Evolutionary conservation across 2,329 filamentous ascomycete genomes (phyloP).

Genomic region (Colletotrichum cordylinicola): DNA sequence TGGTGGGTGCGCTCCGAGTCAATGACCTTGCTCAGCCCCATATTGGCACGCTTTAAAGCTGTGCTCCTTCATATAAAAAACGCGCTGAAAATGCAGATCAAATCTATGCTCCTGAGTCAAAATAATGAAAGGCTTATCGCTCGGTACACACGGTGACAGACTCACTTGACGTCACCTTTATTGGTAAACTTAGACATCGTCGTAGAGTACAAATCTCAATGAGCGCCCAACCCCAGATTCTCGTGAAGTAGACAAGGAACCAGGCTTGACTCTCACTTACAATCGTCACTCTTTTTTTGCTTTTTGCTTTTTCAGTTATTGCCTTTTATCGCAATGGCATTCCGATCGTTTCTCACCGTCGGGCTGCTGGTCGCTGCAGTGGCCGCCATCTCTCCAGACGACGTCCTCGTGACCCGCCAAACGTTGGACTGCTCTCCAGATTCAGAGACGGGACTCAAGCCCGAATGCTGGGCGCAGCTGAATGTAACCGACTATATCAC

Average conservation of each 20-base stretch:
- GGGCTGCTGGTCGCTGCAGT: background rate
- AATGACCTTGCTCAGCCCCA: background rate
- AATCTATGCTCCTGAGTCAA: background rate
- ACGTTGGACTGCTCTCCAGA: background rate
- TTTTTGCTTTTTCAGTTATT: background rate
- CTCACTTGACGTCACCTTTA: background rate
- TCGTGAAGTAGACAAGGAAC: background rate
- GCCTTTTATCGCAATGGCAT: background rate
- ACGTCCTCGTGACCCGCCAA: background rate
- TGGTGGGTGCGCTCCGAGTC: background rate
- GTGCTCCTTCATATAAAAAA: background rate
- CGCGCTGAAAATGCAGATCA: background rate
- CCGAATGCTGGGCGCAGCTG: slow-evolving; percentile 27
- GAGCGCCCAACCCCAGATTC: background rate
- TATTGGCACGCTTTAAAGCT: background rate
- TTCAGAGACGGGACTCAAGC: slow-evolving; percentile 22
- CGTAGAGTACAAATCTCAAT: background rate
- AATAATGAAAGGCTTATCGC: background rate
- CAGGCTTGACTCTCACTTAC: background rate
- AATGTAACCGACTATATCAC: slow-evolving; percentile 28
- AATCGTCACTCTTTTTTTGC: background rate
- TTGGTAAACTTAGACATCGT: background rate
- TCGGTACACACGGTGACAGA: background rate
- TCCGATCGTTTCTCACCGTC: background rate
- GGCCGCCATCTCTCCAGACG: background rate